Evolutionary conservation across 192 early-diverging fungal species (phyloP).

Genomic region (Coemansia sp.): DNA sequence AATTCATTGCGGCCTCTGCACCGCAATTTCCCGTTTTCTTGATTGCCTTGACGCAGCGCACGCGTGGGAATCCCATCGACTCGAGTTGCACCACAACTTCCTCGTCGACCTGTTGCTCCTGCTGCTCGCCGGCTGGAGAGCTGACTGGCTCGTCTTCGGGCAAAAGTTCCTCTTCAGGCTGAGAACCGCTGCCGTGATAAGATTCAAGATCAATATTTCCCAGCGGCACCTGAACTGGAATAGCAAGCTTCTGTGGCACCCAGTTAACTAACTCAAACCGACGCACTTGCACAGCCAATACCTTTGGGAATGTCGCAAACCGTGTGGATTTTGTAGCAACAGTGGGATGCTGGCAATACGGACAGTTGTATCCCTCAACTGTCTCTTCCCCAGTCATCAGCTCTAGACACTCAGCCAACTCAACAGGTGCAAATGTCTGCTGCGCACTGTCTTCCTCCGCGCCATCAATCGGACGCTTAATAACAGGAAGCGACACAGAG

Average conservation of each 20-base stretch:
- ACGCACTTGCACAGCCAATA: constrained; percentile 67
- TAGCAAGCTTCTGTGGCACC: constrained; percentile 69
- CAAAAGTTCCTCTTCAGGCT: constrained; percentile 69
- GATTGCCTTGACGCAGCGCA: constrained; percentile 81
- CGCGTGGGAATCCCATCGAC: constrained; percentile 90
- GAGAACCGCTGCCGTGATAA: constrained; percentile 67
- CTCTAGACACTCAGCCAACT: constrained; percentile 67
- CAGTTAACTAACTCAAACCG: constrained; percentile 78
- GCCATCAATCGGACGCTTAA: constrained; percentile 52
- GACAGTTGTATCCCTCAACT: constrained; percentile 64
- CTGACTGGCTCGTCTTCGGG: constrained; percentile 56
- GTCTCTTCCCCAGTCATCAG: constrained; percentile 55
- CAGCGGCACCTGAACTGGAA: constrained; percentile 60
- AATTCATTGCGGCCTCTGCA: constrained; percentile 85
- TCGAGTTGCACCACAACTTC: constrained; percentile 73
- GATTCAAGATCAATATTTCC: constrained; percentile 62
- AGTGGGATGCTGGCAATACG: constrained; percentile 60
- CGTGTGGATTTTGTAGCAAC: constrained; percentile 60
- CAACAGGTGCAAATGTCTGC: constrained; percentile 40
- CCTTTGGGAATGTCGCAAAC: constrained; percentile 76
- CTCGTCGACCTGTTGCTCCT: constrained; percentile 57
- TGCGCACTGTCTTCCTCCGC: constrained; percentile 12
- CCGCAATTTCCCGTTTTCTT: constrained; percentile 75
- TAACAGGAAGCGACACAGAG: constrained; percentile 67
- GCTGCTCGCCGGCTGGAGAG: constrained; percentile 5